Evolutionary conservation across 768 basidiomycete genomes (phyloP), one percentile per base, ranked within the genome.

Genomic region (Hemileccinum impolitum): DNA sequence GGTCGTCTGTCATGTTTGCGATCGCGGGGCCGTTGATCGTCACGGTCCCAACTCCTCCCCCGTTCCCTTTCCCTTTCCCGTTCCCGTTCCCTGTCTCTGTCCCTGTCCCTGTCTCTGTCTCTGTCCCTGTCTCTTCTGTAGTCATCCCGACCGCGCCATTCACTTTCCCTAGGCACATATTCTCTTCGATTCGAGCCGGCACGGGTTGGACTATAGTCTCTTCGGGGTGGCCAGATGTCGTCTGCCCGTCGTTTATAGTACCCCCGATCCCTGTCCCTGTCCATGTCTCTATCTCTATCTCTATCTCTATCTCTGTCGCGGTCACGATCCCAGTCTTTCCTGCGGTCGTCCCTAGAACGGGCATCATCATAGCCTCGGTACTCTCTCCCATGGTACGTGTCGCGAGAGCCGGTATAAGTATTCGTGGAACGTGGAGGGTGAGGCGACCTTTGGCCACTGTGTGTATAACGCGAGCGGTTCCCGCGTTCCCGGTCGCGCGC

Each of bases 271-370:
- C 58, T 40, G 10, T 63, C 58, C n/a, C 50, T 52, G 4, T 64
- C 57, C 8, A 54, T 47, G 3, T 61, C n/a, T n/a, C n/a, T n/a
- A n/a, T n/a, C n/a, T n/a, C n/a, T n/a, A n/a, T n/a, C n/a, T n/a
- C 53, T 39, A 0, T 60, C 58, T 12, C 64, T 47, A 5, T 65
- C 63, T 8, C 48, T 26, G 17, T 55, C 53, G 5, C 60, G 39
- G 15, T 66, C 66, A 1, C 50, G 45, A 19, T 58, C 60, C 51
- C 59, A 49, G n/a, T 66, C 62, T n/a, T 31, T 52, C 48, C 62
- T 51, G 43, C 58, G 58, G 46, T 63, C 61, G 15, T 64, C 61
- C 39, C 60, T 47, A 11, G 26, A 13, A 36, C 57, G 59, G 11
- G 37, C 1, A 34, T 62, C 62, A 6, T 65, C 63, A 34, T 52